Percentiles rank a stretch among this genome's conserved stretches.
phyloP scores from a whole-genome alignment of 192 early-diverging fungal genomes.

The Coemansia sp. region DNA sequence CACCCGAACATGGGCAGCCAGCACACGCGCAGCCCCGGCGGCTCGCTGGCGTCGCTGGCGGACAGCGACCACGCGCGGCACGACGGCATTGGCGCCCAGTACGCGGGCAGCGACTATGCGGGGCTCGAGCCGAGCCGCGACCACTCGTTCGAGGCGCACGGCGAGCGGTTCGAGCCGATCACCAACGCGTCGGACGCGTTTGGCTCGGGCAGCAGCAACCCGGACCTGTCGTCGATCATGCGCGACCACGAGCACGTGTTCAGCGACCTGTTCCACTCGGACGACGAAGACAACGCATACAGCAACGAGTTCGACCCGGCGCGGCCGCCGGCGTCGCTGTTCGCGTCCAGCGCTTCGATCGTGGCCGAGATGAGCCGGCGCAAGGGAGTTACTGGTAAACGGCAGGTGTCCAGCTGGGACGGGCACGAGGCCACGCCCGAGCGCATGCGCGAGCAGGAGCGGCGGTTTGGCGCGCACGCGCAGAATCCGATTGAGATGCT shows the following conservation, averaged over 20 bases:
- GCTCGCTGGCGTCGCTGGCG: constrained; percentile 10
- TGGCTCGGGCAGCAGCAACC: constrained; percentile 26
- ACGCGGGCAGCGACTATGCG: not conserved
- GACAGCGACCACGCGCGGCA: not conserved
- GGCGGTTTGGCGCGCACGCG: constrained; percentile 1
- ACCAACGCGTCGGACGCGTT: constrained; percentile 24
- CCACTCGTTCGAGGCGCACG: not conserved
- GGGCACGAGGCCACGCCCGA: constrained; percentile 38
- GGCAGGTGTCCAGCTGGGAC: constrained; percentile 32
- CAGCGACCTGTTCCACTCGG: constrained; percentile 13
- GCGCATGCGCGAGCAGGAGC: constrained; percentile 31
- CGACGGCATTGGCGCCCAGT: not conserved
- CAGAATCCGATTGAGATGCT: constrained; percentile 35
- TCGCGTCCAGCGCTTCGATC: constrained; percentile 44
- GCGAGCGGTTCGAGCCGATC: constrained; percentile 8
- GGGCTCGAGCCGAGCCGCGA: not conserved
- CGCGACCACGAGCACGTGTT: constrained; percentile 44
- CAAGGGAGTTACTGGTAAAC: not conserved
- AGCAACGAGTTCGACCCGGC: constrained; percentile 14
- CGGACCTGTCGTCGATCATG: constrained; percentile 24
- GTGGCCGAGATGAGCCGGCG: constrained; percentile 26
- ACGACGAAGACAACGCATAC: constrained; percentile 2
- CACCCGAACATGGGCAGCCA: constrained; percentile 50
- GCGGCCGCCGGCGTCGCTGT: constrained; percentile 35
- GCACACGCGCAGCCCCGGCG: constrained; percentile 12